These are phyloP conservation scores for Ramalina intermedia DNA, from an alignment of 495 filamentous ascomycete species.

Conservation along the genomic window DNA sequence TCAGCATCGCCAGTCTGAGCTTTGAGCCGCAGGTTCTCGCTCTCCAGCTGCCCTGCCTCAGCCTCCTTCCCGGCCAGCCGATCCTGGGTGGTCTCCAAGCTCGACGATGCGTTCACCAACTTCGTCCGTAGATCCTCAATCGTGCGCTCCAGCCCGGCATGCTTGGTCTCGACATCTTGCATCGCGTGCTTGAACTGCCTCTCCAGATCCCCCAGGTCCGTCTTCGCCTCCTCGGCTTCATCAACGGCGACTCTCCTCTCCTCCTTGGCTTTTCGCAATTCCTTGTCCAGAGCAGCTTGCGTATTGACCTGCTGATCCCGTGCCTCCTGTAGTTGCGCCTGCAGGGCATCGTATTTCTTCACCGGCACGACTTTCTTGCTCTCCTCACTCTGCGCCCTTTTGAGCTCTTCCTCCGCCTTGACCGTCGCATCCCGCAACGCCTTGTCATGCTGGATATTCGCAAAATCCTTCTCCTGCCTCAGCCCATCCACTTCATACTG, in stretches of 20 bases:
- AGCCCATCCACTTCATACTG: slow-evolving; percentile 58
- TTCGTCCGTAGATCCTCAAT: slow-evolving; percentile 62
- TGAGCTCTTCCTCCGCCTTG: slow-evolving; percentile 70
- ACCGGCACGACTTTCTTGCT: slow-evolving; percentile 49
- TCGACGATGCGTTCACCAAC: slow-evolving; percentile 43
- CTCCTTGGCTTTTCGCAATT: slow-evolving; percentile 54
- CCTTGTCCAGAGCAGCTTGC: slow-evolving; percentile 55
- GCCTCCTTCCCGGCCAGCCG: slow-evolving; percentile 51
- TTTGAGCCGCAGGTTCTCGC: slow-evolving; percentile 66
- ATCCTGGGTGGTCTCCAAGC: slow-evolving; percentile 51
- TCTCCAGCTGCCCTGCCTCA: slow-evolving; percentile 58
- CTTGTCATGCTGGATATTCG: slow-evolving; percentile 61
- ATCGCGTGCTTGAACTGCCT: slow-evolving; percentile 54
- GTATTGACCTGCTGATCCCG: slow-evolving; percentile 53
- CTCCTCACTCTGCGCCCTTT: slow-evolving; percentile 61
- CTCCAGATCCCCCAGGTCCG: slow-evolving; percentile 54
- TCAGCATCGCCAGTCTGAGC: slow-evolving; percentile 76
- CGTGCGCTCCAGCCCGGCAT: slow-evolving; percentile 49
- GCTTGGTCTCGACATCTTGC: slow-evolving; percentile 55
- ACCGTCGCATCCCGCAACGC: slow-evolving; percentile 62
- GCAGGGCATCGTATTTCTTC: slow-evolving; percentile 56
- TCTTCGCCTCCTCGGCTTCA: slow-evolving; percentile 60
- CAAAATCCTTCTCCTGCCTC: slow-evolving; percentile 75
- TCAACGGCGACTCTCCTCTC: slow-evolving; percentile 59
- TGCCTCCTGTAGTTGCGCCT: slow-evolving; percentile 54